Base-by-base conservation (phyloP, 2,329 filamentous ascomycete genomes). In the Bimuria novae-zelandiae region DNA sequence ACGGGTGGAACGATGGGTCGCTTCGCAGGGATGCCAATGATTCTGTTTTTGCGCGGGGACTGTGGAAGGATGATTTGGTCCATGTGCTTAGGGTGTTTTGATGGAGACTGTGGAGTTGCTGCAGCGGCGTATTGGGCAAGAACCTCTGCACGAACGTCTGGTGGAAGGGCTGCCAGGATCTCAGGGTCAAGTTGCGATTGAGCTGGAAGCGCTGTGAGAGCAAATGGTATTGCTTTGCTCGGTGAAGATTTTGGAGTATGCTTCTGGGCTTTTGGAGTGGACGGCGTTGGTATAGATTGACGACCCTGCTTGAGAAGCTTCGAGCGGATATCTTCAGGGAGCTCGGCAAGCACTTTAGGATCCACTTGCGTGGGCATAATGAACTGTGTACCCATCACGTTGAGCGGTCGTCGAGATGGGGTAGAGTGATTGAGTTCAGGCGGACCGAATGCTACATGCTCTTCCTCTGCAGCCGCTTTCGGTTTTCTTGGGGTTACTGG, bases 331-430 rank as follows among this genome's bases (percentile, higher is more conserved):
- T 96, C 90, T 27, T 80, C 80, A 0, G 93, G 93, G 3, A 99
- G 80, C 65, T 95, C 92, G 1, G 89, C 89, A 3, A 97, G 75
- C 0, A 96, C 88, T n/a, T 82, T 79, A 0, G 88, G 86, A 68
- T 99, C 94, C 2, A 89, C 83, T 61, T 96, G 90, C 1, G 84
- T 84, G 0, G 94, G 94, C 62, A 99, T 80, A 41, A 97, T 84
- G 65, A 99, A 99, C 65, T 99, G 94, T 0, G 93, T 96, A 1
- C 93, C 91, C 3, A 85, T 80, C 3, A 90, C 83, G 65, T 97
- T 96, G 19, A 96, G 77, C 1, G 87, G 87, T 56, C 82, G 88
- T 19, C 76, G 88, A 77, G 73, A 84, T 77, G 59, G 76, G 54
- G 69, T 89, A 75, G 65, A 67, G 2, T 64, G 62, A 30, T 72